Evolutionary conservation across 306 rosid genomes (phyloP).

Genomic region (Erythrophleum fordii): DNA sequence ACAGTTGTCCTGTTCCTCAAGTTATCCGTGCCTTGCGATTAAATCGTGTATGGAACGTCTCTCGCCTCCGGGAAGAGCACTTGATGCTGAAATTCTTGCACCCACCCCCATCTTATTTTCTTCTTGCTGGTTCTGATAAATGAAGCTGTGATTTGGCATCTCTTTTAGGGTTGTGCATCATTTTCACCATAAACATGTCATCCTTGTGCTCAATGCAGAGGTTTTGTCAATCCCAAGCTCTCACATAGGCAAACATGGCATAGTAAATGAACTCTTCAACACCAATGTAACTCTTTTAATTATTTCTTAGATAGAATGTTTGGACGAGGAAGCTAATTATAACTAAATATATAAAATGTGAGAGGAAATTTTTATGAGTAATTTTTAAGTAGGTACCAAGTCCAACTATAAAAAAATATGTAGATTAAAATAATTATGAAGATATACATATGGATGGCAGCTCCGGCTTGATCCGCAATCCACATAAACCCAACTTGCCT

Average conservation of each 20-base stretch:
- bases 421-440: no score
- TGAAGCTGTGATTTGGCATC: slow-evolving; percentile 10
- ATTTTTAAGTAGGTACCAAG: no score
- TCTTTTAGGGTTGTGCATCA: slow-evolving; percentile 9
- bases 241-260: slow-evolving; percentile 1
- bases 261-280: neutral
- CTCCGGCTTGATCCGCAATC: no score
- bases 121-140: no score
- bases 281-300: neutral
- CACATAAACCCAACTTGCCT: no score
- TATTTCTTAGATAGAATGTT: no score
- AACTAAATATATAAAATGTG: no score
- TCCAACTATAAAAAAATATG: no score
- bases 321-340: no score
- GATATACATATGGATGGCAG: no score
- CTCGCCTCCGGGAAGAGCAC: neutral
- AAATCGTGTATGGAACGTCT: neutral
- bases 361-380: no score
- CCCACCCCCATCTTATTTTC: no score
- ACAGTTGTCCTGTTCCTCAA: neutral
- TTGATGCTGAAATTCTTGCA: slow-evolving; percentile 16
- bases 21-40: neutral
- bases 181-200: slow-evolving; percentile 22
- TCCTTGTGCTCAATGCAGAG: slow-evolving; percentile 24
- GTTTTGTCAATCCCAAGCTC: slow-evolving; percentile 37